These are phyloP conservation scores for Forsythia suspensa DNA, from an alignment of 257 asterid genomes.

Conservation along the genomic window DNA sequence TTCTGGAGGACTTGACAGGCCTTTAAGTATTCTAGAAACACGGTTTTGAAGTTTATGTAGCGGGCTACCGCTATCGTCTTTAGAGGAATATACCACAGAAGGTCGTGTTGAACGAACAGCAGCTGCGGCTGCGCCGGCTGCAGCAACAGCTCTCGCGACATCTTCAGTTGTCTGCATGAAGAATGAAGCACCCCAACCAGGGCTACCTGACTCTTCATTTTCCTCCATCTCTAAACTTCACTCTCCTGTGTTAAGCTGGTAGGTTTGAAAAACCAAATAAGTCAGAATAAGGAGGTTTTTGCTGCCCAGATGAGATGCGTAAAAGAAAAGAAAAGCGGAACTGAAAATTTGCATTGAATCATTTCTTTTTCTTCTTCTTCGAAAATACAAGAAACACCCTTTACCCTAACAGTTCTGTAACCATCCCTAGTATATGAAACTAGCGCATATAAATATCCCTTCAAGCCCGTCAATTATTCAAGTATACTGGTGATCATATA, in stretches of 20 bases:
- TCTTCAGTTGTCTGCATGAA: slow-evolving; percentile 91
- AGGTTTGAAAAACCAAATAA: slow-evolving; percentile 2
- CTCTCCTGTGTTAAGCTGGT: slow-evolving; percentile 33
- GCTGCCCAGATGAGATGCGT: not conserved
- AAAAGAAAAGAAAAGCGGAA: not conserved
- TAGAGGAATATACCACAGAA: slow-evolving; percentile 84
- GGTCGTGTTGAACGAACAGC: slow-evolving; percentile 86
- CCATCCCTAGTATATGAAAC: not conserved
- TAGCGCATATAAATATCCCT: not conserved
- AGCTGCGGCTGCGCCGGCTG: slow-evolving; percentile 95
- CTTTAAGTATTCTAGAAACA: slow-evolving; percentile 81
- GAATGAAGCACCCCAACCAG: slow-evolving; percentile 87
- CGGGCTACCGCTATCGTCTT: slow-evolving; percentile 80
- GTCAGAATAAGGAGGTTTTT: not conserved
- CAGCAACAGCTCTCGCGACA: slow-evolving; percentile 94
- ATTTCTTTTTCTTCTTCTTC: slow-evolving; percentile 2
- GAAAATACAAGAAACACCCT: not conserved
- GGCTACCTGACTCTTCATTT: slow-evolving; percentile 74
- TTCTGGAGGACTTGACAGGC: slow-evolving; percentile 81
- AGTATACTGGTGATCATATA: not conserved
- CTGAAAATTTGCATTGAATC: not conserved
- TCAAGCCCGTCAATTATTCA: not conserved
- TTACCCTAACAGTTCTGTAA: slow-evolving; percentile 2
- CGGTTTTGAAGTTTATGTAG: slow-evolving; percentile 80
- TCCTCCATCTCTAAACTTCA: slow-evolving; percentile 60